Conservation (phyloP, 2,329 filamentous ascomycete genomes). For the Pseudohalonectria lignicola region DNA sequence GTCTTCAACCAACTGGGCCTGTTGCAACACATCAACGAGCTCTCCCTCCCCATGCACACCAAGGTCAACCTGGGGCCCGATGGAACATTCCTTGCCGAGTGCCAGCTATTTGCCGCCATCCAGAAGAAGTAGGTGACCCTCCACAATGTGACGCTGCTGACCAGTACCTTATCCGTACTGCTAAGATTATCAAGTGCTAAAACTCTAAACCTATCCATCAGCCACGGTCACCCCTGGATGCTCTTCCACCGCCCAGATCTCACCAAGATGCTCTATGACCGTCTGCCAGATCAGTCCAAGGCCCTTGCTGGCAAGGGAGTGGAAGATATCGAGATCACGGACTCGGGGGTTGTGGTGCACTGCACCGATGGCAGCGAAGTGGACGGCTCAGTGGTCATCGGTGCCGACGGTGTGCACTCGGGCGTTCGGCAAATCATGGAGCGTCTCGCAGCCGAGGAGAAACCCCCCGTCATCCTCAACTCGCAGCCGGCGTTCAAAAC, state of each 20-base stretch:
- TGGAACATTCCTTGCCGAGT: constrained; percentile 8
- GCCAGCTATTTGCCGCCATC: constrained; percentile 8
- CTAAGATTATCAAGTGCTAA: neutral
- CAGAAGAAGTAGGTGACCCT: constrained; percentile 3
- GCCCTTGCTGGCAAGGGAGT: constrained; percentile 9
- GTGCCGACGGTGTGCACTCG: constrained; percentile 14
- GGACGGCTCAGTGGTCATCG: constrained; percentile 12
- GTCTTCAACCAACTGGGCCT: constrained; percentile 17
- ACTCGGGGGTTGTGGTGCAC: constrained; percentile 9
- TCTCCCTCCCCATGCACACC: constrained; percentile 7
- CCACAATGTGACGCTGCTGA: too few species aligned
- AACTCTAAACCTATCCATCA: neutral
- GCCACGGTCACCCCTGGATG: constrained; percentile 12
- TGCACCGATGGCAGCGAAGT: constrained; percentile 10
- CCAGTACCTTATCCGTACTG: too few species aligned
- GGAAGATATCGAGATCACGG: constrained; percentile 5
- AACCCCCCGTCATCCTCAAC: neutral
- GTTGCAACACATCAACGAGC: constrained; percentile 7
- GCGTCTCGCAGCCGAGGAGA: neutral
- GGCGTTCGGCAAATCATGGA: constrained; percentile 9
- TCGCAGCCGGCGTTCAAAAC: neutral
- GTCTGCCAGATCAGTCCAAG: constrained; percentile 8
- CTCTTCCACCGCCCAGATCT: constrained; percentile 10
- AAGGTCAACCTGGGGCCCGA: constrained; percentile 9
- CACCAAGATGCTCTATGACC: constrained; percentile 9